Conservation (phyloP, 2,329 filamentous ascomycete species). For the Cercospora sojina region DNA sequence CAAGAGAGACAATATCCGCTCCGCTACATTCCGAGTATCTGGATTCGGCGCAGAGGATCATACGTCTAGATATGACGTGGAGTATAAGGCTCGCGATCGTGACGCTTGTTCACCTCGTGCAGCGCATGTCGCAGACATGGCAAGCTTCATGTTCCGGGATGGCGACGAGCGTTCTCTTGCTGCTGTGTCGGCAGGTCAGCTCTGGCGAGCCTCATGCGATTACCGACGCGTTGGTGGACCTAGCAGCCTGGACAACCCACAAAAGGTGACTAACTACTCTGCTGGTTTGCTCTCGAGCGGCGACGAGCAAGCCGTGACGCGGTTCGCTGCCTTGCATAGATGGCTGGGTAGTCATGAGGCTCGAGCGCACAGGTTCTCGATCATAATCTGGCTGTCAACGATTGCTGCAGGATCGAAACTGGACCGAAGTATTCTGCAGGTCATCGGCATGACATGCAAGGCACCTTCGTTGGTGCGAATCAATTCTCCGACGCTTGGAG, state of each 20-base stretch:
- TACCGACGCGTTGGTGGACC: neutral
- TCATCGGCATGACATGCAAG: constrained; percentile 35
- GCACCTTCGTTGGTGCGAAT: neutral
- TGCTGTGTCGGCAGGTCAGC: neutral
- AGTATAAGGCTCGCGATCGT: constrained; percentile 28
- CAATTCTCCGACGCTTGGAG: neutral
- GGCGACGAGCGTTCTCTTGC: neutral
- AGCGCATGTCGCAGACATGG: constrained; percentile 11
- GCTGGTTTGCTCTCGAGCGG: constrained; percentile 10
- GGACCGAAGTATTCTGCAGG: constrained; percentile 45
- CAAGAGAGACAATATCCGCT: constrained; percentile 35
- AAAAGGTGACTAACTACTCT: constrained; percentile 12
- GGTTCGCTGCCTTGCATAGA: constrained; percentile 17
- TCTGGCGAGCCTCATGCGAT: neutral
- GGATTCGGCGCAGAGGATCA: constrained; percentile 39
- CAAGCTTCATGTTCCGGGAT: neutral
- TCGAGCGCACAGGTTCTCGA: constrained; percentile 14
- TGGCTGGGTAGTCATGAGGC: constrained; percentile 11
- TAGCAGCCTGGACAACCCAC: neutral
- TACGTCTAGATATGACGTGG: constrained; percentile 25
- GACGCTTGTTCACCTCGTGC: neutral
- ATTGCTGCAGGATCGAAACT: constrained; percentile 45
- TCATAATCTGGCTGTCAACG: constrained; percentile 35
- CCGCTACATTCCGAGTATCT: constrained; percentile 33
- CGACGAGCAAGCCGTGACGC: constrained; percentile 3